Evolutionary conservation across 345 rosid species (phyloP), one percentile per base, ranked within the genome.

Genomic region (Jatropha curcas): DNA sequence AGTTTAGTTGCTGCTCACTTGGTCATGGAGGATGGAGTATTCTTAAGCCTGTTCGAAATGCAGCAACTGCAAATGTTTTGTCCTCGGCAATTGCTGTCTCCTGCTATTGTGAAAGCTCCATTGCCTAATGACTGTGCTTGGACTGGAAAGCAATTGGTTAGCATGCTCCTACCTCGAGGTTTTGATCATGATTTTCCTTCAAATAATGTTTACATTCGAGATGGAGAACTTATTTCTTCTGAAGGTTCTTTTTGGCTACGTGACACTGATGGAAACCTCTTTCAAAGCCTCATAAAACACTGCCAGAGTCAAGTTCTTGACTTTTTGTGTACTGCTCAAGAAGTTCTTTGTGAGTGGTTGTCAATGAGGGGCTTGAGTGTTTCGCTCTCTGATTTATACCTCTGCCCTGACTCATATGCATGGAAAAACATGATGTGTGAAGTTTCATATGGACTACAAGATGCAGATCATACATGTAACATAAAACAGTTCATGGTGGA

Each of bases 281-380:
- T 92, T 37, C 90, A 92, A 78, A 84, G 89, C 57, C 84, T 95
- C 50, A 68, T 85, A n/a, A 80, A 85, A 67, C 74, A 83, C 16
- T 76, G 71, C 62, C 86, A 75, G 70, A 80, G 68, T 62, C 78
- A 78, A 74, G 81, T 82, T 56, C 89, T 95, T n/a, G 91, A 91
- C 45, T 77, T 91, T 77, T 71, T 95, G 73, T 72, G 81, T 74
- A 75, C 79, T 16, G 88, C 93, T 58, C 99, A 95, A 80, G 89
- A 86, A 84, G 87, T 88, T 84, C 89, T 95, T 51, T 92, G 96
- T 22, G 92, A 95, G 81, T 92, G 96, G 98, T 72, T 95, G 82
- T 80, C 88, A 48, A 79, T 61, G 80, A 86, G 94, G 62, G 99
- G 99, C 12, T 70, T 91, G 45, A 95, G 96, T 27, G 97, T 92